These are phyloP conservation scores for Pseudogymnoascus sp. DNA, from an alignment of 2,329 filamentous ascomycete species.

Conservation along the genomic window DNA sequence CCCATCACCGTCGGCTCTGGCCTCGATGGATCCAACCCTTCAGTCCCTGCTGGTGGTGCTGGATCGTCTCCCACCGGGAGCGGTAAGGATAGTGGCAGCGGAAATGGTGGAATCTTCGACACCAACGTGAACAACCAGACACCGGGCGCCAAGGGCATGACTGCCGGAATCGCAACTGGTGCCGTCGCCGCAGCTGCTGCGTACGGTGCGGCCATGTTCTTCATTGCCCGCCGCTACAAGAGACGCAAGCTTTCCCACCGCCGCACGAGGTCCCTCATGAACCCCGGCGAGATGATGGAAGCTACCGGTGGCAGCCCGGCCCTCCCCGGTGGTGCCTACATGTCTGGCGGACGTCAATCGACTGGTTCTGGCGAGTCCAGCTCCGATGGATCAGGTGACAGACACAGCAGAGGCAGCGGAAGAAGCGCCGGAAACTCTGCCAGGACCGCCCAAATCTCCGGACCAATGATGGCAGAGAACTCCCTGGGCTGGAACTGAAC, in stretches of 20 bases:
- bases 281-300: slow-evolving; percentile 40
- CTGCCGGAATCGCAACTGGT: slow-evolving; percentile 55
- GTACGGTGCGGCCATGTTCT: slow-evolving; percentile 69
- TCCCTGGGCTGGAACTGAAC: slow-evolving; percentile 66
- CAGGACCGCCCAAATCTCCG: slow-evolving; percentile 60
- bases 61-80: slow-evolving; percentile 30
- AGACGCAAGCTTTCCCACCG: slow-evolving; percentile 53
- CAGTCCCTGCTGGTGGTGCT: slow-evolving; percentile 27
- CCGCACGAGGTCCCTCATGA: slow-evolving; percentile 50
- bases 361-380: slow-evolving; percentile 28
- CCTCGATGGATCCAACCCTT: slow-evolving; percentile 24
- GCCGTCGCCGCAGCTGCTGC: slow-evolving; percentile 58
- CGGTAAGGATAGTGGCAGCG: slow-evolving; percentile 30
- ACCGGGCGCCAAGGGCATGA: slow-evolving; percentile 53
- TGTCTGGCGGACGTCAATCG: slow-evolving; percentile 30
- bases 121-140: slow-evolving; percentile 34
- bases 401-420: slow-evolving; percentile 51
- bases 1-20: slow-evolving; percentile 33
- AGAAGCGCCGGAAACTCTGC: slow-evolving; percentile 33
- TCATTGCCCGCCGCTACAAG: slow-evolving; percentile 62
- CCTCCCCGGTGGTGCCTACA: slow-evolving; percentile 41
- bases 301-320: slow-evolving; percentile 29
- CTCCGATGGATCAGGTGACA: slow-evolving; percentile 25
- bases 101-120: slow-evolving; percentile 33
- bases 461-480: slow-evolving; percentile 69